A percentile compares a stretch with the other conserved stretches of the same genome.
phyloP scores from a whole-genome alignment of 1,284 basidiomycete genomes.

The Irpex sp. region DNA sequence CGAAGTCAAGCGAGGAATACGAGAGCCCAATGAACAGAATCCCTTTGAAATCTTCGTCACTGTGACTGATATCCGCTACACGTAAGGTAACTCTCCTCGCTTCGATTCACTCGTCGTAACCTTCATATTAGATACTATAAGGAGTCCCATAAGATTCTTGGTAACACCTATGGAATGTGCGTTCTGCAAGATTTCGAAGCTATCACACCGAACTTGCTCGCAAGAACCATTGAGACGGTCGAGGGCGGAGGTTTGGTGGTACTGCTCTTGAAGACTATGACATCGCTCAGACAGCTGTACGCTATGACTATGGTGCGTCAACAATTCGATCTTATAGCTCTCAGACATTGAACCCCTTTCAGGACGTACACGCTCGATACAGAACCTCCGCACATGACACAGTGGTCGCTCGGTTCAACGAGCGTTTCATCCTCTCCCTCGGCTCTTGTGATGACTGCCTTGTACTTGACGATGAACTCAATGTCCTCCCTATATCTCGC shows the following conservation, averaged over 20 bases:
- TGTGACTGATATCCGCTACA: constrained; percentile 99
- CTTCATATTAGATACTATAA: constrained; percentile 68
- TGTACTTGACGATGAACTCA: constrained; percentile 96
- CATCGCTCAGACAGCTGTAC: constrained; percentile 90
- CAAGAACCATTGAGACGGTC: constrained; percentile 97
- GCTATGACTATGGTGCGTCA: constrained; percentile 91
- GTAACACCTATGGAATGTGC: constrained; percentile 98
- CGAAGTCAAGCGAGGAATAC: constrained; percentile 89
- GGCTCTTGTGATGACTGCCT: constrained; percentile 90
- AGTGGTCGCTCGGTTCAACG: constrained; percentile 95
- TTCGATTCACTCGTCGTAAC: not conserved
- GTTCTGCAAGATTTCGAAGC: constrained; percentile 99
- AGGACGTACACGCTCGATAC: constrained; percentile 95
- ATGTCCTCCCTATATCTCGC: constrained; percentile 94
- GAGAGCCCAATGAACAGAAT: constrained; percentile 93
- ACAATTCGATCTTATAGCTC: not conserved
- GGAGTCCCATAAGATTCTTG: constrained; percentile 93
- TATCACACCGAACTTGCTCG: constrained; percentile 95
- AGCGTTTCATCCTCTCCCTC: constrained; percentile 94
- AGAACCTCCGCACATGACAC: constrained; percentile 88
- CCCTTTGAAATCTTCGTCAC: constrained; percentile 99
- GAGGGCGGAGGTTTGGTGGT: constrained; percentile 96
- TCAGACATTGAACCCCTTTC: not conserved
- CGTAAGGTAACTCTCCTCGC: constrained; percentile 43
- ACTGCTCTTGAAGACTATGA: constrained; percentile 93